Evolutionary conservation across 169 alveolate species (phyloP), one percentile per base, ranked within the genome.

Genomic region (Cyclospora cayetanensis): DNA sequence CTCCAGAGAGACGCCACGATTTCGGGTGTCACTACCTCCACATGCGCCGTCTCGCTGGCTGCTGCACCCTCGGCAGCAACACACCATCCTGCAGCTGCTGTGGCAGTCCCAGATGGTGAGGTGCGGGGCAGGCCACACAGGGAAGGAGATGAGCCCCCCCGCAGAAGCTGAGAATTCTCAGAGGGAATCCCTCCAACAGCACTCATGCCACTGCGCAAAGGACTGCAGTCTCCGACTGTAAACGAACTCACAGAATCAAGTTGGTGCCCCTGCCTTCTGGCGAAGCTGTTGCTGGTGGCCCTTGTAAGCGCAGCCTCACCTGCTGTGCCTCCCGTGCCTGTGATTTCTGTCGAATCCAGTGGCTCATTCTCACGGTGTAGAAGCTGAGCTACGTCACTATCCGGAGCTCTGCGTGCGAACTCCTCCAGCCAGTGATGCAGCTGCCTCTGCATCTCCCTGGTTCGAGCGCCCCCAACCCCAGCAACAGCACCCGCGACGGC

Each of bases 311-410:
- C n/a, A n/a, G 39, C 76, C 9, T 15, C 70, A n/a, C 35, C 70
- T 55, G 70, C 11, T 46, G 11, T 46, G 20, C 60, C 25, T 46
- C 60, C 60, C 20, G 25, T 22, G 60, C 20, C 60, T 46, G 46
- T 66, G 77, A 29, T 22, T 46, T 15, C 25, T 15, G 20, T 1
- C 3, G 60, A 46, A n/a, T 60, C 72, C 12, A 5, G 20, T 35
- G 83, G 39, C 9, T 74, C 65, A 31, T 12, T 60, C 35, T 60
- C 12, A 5, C 77, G 92, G 63, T 68, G 92, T 42, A 87, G 92
- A 74, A 87, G 86, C 87, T 68, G 92, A 35, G 92, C 92, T 1
- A 87, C 92, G 43, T 87, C 92, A 43, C 92, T 87, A 22, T 87
- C 92, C 22, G 92, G 92, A 52, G 80, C 60, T 63, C 80, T 53